Evolutionary conservation across 768 basidiomycete species (phyloP).

Genomic region (Lepiota brunneoincarnata): DNA sequence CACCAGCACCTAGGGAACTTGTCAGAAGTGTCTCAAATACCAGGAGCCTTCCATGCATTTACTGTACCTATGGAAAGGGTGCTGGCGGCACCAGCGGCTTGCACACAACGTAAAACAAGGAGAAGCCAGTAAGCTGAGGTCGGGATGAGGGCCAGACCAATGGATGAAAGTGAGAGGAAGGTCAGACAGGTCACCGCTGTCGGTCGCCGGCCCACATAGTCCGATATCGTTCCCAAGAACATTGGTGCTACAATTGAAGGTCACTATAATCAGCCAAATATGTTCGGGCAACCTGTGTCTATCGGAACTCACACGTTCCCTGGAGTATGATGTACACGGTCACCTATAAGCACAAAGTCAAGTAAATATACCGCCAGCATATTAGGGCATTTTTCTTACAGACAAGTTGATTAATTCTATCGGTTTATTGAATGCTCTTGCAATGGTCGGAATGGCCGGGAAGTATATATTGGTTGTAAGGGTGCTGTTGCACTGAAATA

Average conservation of each 20-base stretch:
- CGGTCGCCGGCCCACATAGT: constrained; percentile 60
- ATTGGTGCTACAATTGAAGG: constrained; percentile 44
- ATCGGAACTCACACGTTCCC: constrained; percentile 25
- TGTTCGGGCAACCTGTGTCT: not conserved
- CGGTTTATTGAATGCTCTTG: constrained; percentile 58
- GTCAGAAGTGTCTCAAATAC: not conserved
- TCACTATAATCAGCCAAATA: too few species aligned
- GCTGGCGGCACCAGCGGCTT: constrained; percentile 77
- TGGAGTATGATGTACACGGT: constrained; percentile 74
- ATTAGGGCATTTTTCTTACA: constrained; percentile 30
- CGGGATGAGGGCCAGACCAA: constrained; percentile 52
- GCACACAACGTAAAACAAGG: constrained; percentile 74
- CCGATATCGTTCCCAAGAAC: constrained; percentile 73
- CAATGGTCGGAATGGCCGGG: constrained; percentile 71
- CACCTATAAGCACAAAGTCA: constrained; percentile 27
- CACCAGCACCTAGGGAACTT: constrained; percentile 56
- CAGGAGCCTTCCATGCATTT: constrained; percentile 17
- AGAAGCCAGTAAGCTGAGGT: constrained; percentile 72
- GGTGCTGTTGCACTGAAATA: constrained; percentile 38
- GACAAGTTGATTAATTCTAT: constrained; percentile 77
- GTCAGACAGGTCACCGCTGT: constrained; percentile 61
- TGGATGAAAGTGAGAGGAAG: constrained; percentile 61
- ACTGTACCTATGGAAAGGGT: constrained; percentile 69
- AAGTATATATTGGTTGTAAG: constrained; percentile 77
- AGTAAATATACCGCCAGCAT: not conserved